Evolutionary conservation across 1,284 basidiomycete species (phyloP).

Genomic region (Puccinia polysora): DNA sequence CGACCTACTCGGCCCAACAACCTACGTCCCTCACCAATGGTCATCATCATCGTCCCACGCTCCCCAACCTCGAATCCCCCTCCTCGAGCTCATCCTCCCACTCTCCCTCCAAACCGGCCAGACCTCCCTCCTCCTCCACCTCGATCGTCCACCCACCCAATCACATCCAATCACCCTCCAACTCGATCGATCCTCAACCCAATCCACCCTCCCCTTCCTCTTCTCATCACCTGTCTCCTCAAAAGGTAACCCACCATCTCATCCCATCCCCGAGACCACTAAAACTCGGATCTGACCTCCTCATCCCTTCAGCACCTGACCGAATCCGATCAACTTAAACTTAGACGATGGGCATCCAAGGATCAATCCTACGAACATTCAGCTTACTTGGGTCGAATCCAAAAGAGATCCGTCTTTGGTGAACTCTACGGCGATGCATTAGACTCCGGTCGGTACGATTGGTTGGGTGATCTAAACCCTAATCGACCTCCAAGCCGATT

Average conservation of each 20-base stretch:
- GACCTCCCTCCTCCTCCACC: background rate
- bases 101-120: background rate
- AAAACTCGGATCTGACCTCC: background rate
- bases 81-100: conserved; percentile 5
- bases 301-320: background rate
- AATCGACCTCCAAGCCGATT: conserved; percentile 43
- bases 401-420: conserved; percentile 14
- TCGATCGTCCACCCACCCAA: conserved; percentile 9
- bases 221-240: background rate
- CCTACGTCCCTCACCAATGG: background rate
- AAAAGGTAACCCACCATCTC: background rate
- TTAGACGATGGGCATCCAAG: conserved; percentile 19
- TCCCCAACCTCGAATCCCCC: background rate
- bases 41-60: background rate
- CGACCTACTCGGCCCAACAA: conserved; percentile 7
- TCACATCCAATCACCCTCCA: conserved; percentile 1
- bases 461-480: conserved; percentile 46
- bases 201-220: background rate
- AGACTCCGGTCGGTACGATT: conserved; percentile 16
- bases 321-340: background rate
- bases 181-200: background rate
- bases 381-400: background rate
- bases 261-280: too few relatives aligned
- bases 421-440: conserved; percentile 5
- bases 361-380: conserved; percentile 9